Evolutionary conservation across 164 flowering plant genomes (phyloP), one percentile per base, ranked within the genome.

Genomic region (Vitis rupestris): DNA sequence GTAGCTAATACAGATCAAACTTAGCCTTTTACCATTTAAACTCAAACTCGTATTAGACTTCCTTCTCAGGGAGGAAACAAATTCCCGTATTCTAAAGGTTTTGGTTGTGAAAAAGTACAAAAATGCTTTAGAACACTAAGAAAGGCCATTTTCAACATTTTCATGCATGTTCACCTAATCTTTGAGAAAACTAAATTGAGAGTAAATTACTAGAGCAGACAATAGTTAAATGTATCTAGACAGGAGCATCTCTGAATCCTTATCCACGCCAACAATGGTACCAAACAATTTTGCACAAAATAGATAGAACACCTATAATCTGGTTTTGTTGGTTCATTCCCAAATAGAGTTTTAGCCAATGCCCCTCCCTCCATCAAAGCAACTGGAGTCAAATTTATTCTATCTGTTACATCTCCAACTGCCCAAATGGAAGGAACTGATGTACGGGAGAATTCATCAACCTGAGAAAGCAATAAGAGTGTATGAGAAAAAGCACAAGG

Each of bases 281-380:
- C 16, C 12, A 50, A 59, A 58, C 16, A 17, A 30, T 11, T 47
- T 50, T 16, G 7, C 57, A 59, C 31, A 59, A 51, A 48, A 17
- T 30, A 37, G 50, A 57, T 4, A 58, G 29, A 9, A 23, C 74
- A 92, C 97, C 95, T 83, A 64, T 86, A 86, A 70, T 90, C 89
- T 30, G 97, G 94, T 78, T 88, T 89, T 50, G 86, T 83, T 44
- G 91, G 95, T 77, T 96, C 91, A 82, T 90, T 86, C 65, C 68
- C 85, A 78, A 96, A 96, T n/a, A 90, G 75, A 53, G 97, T 89
- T 83, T 90, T 93, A 50, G 98, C 98, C 66, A 96, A 77, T 61
- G 92, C 96, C 51, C 81, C 87, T 76, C 99, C 99, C 72, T 96
- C 99, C 98, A 93, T 96, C 84, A 96, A 86, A 76, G 99, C 99